Evolutionary conservation across 192 early-diverging fungal species (phyloP).

Genomic region (Coemansia interrupta): DNA sequence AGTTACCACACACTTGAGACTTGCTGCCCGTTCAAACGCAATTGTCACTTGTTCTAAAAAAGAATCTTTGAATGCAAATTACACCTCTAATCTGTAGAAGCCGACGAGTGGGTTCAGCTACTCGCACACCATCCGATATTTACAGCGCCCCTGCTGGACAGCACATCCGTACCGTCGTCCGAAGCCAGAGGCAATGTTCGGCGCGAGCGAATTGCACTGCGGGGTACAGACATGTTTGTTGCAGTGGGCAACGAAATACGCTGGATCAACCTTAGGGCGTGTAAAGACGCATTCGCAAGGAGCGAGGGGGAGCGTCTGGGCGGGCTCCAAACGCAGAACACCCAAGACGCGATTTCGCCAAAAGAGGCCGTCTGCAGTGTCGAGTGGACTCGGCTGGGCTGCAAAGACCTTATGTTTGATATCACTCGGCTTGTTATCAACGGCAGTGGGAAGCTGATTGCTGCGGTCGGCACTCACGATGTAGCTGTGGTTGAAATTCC

Average conservation of each 20-base stretch:
- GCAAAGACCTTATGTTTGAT: constrained; percentile 55
- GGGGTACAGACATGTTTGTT: constrained; percentile 61
- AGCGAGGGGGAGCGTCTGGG: constrained; percentile 34
- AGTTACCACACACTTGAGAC: neutral
- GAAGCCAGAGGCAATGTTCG: constrained; percentile 2
- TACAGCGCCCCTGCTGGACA: constrained; percentile 5
- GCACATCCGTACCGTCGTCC: neutral
- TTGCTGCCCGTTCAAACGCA: neutral
- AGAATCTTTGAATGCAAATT: neutral
- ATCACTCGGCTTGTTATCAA: constrained; percentile 58
- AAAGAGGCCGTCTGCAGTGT: constrained; percentile 32
- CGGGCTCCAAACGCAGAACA: neutral
- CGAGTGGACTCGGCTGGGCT: constrained; percentile 39
- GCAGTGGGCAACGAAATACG: constrained; percentile 59
- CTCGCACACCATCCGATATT: constrained; percentile 49
- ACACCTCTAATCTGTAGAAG: constrained; percentile 19
- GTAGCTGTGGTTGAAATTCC: constrained; percentile 61
- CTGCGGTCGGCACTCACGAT: constrained; percentile 58
- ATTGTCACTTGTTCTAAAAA: neutral
- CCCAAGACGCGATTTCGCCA: constrained; percentile 2
- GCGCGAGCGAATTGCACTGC: constrained; percentile 33
- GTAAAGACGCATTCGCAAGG: constrained; percentile 60
- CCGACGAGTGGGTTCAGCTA: constrained; percentile 52
- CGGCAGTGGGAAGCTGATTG: constrained; percentile 58
- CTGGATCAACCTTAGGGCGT: constrained; percentile 58